Evolutionary conservation across 2,329 filamentous ascomycete genomes (phyloP).

Genomic region (Zasmidium citrigriseum): DNA sequence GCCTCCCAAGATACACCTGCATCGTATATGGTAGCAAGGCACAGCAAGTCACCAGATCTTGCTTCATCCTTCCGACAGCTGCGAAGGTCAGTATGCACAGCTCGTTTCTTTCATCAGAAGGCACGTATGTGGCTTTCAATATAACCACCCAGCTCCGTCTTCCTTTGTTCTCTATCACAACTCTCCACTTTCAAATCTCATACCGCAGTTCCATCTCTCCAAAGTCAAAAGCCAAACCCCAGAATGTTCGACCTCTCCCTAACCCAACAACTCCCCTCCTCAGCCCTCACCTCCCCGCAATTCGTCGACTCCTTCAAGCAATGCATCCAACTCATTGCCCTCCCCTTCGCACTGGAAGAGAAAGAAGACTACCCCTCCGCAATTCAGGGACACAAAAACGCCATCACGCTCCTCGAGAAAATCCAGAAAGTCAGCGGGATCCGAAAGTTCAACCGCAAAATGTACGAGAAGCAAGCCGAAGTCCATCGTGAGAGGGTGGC

Average conservation of each 20-base stretch:
- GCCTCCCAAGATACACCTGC: too few species aligned
- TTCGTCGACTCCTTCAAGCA: background rate
- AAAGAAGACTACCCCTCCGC: background rate
- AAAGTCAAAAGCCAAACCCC: background rate
- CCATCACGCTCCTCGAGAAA: background rate
- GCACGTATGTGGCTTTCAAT: too few species aligned
- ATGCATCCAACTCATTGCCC: background rate
- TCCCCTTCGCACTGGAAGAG: conserved; percentile 4
- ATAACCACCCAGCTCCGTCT: too few species aligned
- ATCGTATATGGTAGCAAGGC: too few species aligned
- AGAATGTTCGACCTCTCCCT: conserved; percentile 5
- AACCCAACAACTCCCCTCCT: conserved; percentile 4
- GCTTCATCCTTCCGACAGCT: too few species aligned
- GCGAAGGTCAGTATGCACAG: too few species aligned
- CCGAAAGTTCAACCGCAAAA: conserved; percentile 2
- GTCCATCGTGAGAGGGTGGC: conserved; percentile 4
- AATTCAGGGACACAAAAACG: background rate
- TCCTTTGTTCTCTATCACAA: too few species aligned
- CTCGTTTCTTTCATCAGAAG: too few species aligned
- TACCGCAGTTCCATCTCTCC: too few species aligned
- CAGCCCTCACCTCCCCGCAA: background rate
- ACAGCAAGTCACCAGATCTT: too few species aligned
- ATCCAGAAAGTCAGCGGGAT: background rate
- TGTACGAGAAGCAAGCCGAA: conserved; percentile 6
- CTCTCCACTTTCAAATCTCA: too few species aligned